These are phyloP conservation scores for Rhynchosporium secalis DNA, from an alignment of 2,329 filamentous ascomycete genomes.

Conservation along the genomic window DNA sequence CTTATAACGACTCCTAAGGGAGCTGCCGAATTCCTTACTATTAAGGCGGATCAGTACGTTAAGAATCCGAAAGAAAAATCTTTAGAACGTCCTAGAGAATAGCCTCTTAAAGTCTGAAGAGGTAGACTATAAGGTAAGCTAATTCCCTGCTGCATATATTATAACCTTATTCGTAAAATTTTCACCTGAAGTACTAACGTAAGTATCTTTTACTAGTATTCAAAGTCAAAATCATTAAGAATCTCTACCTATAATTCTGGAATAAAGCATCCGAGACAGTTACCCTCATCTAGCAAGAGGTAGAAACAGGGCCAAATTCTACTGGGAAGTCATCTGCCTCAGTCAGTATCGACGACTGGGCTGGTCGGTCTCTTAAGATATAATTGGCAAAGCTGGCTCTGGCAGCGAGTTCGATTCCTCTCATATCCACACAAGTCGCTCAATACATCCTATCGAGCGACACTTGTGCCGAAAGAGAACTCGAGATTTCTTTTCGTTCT, in stretches of 20 bases:
- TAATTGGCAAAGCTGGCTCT: slow-evolving; percentile 70
- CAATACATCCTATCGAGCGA: slow-evolving; percentile 52
- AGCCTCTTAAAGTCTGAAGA: slow-evolving; percentile 79
- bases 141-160: not conserved
- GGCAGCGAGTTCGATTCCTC: slow-evolving; percentile 65
- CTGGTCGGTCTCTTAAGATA: slow-evolving; percentile 68
- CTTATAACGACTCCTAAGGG: slow-evolving; percentile 20
- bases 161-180: not conserved
- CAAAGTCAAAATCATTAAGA: slow-evolving; percentile 78
- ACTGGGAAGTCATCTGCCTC: slow-evolving; percentile 23
- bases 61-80: slow-evolving; percentile 42
- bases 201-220: slow-evolving; percentile 79
- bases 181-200: slow-evolving; percentile 59
- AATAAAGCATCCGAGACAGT: slow-evolving; percentile 65
- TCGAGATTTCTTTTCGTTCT: slow-evolving; percentile 45
- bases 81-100: slow-evolving; percentile 49
- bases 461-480: slow-evolving; percentile 48
- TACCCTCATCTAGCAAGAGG: slow-evolving; percentile 30
- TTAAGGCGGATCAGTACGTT: slow-evolving; percentile 18
- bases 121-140: slow-evolving; percentile 70
- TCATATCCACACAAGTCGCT: slow-evolving; percentile 60
- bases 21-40: slow-evolving; percentile 20
- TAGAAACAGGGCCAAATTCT: slow-evolving; percentile 24
- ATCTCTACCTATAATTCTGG: slow-evolving; percentile 83
- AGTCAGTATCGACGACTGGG: slow-evolving; percentile 48